Conservation (phyloP, 2,329 filamentous ascomycete genomes). For the Claviceps capensis region DNA sequence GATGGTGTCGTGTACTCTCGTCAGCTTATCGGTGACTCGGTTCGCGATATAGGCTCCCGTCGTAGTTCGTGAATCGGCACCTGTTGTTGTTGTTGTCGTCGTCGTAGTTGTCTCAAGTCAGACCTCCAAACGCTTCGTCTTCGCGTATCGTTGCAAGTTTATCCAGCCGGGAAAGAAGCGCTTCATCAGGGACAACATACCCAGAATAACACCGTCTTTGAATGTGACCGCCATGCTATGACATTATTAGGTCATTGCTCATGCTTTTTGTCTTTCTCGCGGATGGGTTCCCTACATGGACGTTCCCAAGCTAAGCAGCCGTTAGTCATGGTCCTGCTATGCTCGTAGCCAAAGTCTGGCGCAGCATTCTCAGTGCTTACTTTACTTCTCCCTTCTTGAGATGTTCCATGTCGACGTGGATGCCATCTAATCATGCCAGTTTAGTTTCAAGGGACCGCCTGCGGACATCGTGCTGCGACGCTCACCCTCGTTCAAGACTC, state of each 20-base stretch:
- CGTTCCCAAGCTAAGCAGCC: constrained; percentile 64
- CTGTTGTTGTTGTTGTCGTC: constrained; percentile 26
- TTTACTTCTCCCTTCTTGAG: constrained; percentile 99
- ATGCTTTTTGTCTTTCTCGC: constrained; percentile 6
- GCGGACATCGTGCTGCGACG: not conserved
- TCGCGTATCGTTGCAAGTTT: not conserved
- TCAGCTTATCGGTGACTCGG: constrained; percentile 97
- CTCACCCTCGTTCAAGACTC: constrained; percentile 50
- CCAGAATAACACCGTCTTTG: constrained; percentile 93
- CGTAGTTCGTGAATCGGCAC: constrained; percentile 92
- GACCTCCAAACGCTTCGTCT: not conserved
- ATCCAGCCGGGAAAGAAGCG: no score
- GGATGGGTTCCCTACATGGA: constrained; percentile 57
- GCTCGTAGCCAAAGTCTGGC: not conserved
- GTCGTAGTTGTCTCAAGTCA: constrained; percentile 7
- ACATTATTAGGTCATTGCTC: constrained; percentile 14
- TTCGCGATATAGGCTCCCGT: constrained; percentile 98
- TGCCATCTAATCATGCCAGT: constrained; percentile 60
- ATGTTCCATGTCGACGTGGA: constrained; percentile 97
- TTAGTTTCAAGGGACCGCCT: not conserved
- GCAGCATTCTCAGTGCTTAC: constrained; percentile 37
- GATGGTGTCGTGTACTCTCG: constrained; percentile 95
- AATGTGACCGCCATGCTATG: constrained; percentile 91
- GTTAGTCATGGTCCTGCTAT: constrained; percentile 10
- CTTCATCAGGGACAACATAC: constrained; percentile 25